These are phyloP conservation scores for Eucalyptus curtisii DNA, from an alignment of 345 rosid genomes.

Conservation along the genomic window DNA sequence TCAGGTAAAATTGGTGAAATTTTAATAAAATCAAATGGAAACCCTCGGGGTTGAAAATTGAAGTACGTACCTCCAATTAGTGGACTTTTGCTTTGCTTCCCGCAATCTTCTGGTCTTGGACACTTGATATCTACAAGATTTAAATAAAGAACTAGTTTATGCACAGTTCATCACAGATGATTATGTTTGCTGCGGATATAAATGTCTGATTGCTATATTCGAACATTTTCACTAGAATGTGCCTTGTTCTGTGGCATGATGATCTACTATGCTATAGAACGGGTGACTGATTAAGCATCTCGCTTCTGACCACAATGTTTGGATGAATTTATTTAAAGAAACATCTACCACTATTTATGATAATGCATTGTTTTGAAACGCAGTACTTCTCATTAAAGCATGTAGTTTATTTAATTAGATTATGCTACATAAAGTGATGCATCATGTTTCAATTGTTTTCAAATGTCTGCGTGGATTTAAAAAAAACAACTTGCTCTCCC, in stretches of 20 bases:
- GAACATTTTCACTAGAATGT: not conserved
- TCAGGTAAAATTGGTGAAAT: not conserved
- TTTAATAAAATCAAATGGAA: not conserved
- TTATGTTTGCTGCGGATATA: not conserved
- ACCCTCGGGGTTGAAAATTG: no score
- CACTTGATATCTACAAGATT: constrained; percentile 28
- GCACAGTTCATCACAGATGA: not conserved
- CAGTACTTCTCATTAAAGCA: not conserved
- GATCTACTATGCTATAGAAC: not conserved
- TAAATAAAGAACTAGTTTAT: not conserved
- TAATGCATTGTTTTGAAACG: not conserved
- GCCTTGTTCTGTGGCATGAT: not conserved
- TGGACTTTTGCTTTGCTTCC: constrained; percentile 16
- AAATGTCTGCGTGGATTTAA: not conserved
- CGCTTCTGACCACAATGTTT: not conserved
- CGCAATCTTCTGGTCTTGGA: constrained; percentile 35
- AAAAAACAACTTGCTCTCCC: not conserved
- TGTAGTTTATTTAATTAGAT: not conserved
- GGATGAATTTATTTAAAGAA: not conserved
- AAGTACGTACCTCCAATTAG: constrained; percentile 24
- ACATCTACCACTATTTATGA: not conserved
- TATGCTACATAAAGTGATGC: not conserved
- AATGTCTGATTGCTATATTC: not conserved
- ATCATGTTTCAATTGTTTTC: not conserved
- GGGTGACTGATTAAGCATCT: not conserved